Base-by-base conservation (phyloP, 2,329 filamentous ascomycete species). In the Claviceps paspali region DNA sequence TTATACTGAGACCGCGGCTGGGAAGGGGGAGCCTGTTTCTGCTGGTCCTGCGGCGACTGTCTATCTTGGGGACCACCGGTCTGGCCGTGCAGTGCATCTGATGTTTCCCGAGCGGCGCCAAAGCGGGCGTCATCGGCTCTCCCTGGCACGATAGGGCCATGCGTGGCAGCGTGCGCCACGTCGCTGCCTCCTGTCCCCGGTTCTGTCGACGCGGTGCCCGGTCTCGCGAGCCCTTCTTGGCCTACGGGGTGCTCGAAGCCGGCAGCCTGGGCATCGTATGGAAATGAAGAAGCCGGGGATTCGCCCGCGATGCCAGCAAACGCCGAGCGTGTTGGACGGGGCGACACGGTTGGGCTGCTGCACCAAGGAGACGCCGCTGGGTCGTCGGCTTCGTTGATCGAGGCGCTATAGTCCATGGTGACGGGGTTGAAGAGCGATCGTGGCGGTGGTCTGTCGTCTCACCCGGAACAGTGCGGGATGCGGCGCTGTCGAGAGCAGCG, bases 1-100 rank as follows among this genome's bases (percentile, higher is more conserved):
- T 84, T 88, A 60, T 82, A 87, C 43, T 80, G 74, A 21, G 82
- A 79, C 38, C 74, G 70, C 30, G 73, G 62, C 9, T 65, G 61
- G 45, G 60, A 56, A 3, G 75, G 85, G 3, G 75, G 85, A 3
- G 73, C 65, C 41, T 63, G 61, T 38, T 64, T 65, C 42, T 63
- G 61, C 43, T 62, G 60, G 36, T 58, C 55, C 32, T 62, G 60
- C n/a, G 42, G 45, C 15, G 46, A 29, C 29, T 50, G 55, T 29
- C 39, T 39, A 10, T 41, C n/a, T n/a, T n/a, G 42, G 24, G 43
- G 28, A n/a, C 36, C 43, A 29, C 41, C 39, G 27, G 41, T 38
- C 14, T 48, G 49, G 10, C 23, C 34, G n/a, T 21, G 29, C 1
- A 14, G 15, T 7, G n/a, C n/a, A n/a, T 32, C 29, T 19, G 43